Base-by-base conservation (phyloP, 805 yeast genomes). In the Dipodascopsis uninucleata region DNA sequence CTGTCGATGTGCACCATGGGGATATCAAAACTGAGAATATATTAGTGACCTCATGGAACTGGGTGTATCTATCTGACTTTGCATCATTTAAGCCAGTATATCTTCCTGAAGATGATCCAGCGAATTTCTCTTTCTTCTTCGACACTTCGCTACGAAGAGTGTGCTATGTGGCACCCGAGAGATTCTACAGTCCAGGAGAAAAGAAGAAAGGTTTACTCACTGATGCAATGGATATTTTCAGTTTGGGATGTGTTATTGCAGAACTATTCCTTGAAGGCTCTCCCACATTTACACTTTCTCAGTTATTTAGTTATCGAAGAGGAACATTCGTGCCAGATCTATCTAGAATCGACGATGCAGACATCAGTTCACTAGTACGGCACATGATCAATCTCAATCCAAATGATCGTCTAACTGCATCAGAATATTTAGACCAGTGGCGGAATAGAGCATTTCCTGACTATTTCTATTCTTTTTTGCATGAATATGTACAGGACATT, bases 141-240 rank as follows among this genome's bases (percentile, higher is more conserved):
- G 97, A 93, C 65, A 85, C 90, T 2, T 84, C 95, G 1, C 85
- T 79, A 60, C 71, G 97, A 53, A 73, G 96, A 57, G 76, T 79
- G 2, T 93, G 98, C 64, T 90, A 90, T 63, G 64, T 93, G 33
- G 97, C 98, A 0, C 98, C 98, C 0, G 98, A 93, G 61, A 69
- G 98, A 53, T 90, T 93, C 58, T 49, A 58, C 18, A 55, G 66
- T 3, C 59, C 59, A 2, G 63, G 58, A 3, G 61, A 56, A 4
- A 55, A 55, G 31, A 40, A 53, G 28, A 43, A 64, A 49, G 71
- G 63, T 2, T 56, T 54, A 10, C 61, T 85, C 23, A 74, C 80
- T 0, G 69, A 71, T 22, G 75, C 75, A 38, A 85, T 85, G 93
- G 98, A 93, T 64, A 69, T 90, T 1, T 69, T 69, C 49, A 61